These are phyloP conservation scores for Cichorium intybus DNA, from an alignment of 140 eudicot species.

Conservation along the genomic window DNA sequence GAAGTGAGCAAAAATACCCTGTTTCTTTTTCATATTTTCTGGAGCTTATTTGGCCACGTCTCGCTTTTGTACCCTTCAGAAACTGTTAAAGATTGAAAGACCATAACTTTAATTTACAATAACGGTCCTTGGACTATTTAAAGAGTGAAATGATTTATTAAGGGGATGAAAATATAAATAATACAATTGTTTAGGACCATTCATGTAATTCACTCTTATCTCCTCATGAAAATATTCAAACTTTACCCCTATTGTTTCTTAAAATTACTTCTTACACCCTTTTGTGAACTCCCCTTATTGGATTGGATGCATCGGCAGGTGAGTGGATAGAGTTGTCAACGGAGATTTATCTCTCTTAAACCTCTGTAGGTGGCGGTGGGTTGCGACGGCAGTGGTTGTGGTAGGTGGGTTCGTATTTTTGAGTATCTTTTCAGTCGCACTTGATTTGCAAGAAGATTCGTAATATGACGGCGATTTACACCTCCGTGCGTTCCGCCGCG, in stretches of 20 bases:
- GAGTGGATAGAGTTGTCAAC: conserved; percentile 18
- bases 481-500: conserved; percentile 21
- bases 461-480: conserved; percentile 33
- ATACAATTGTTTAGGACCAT: neutral
- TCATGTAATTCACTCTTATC: neutral
- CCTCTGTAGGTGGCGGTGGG: conserved; percentile 9
- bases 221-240: neutral
- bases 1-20: neutral
- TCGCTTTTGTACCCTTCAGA: conserved; percentile 12
- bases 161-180: conserved; percentile 1
- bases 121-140: conserved; percentile 6
- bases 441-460: neutral
- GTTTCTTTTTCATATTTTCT: conserved; percentile 20
- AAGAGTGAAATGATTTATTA: neutral
- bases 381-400: conserved; percentile 10
- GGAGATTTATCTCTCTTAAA: conserved; percentile 13
- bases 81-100: neutral
- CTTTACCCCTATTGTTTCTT: conserved; percentile 1
- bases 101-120: neutral
- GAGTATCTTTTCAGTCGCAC: neutral
- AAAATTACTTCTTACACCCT: conserved; percentile 10
- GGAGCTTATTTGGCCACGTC: conserved; percentile 50
- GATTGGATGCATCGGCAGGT: conserved; percentile 1
- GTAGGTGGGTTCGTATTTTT: neutral
- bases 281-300: neutral